phyloP scores from a whole-genome alignment of 257 asterid species.

The Capsicum pubescens region DNA sequence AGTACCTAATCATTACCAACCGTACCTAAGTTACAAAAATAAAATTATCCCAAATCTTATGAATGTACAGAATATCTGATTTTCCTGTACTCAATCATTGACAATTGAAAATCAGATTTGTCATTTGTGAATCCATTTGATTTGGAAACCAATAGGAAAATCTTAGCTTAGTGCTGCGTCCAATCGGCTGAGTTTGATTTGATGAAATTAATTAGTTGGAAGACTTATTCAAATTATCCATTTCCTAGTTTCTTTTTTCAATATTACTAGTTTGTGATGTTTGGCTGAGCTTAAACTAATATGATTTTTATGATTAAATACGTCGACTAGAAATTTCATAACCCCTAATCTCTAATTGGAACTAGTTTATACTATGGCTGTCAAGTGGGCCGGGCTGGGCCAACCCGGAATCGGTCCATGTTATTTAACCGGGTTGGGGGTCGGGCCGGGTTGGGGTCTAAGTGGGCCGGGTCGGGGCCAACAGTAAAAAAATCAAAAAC shows the following conservation, averaged over 20 bases:
- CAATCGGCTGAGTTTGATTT: background rate
- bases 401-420: too few species aligned
- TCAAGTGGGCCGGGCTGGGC: too few species aligned
- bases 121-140: background rate
- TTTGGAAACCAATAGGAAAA: background rate
- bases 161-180: constrained; percentile 15
- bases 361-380: too few species aligned
- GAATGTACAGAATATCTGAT: constrained; percentile 31
- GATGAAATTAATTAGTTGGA: background rate
- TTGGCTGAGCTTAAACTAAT: background rate
- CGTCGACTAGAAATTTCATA: too few species aligned
- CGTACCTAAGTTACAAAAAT: background rate
- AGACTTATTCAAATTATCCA: background rate
- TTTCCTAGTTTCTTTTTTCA: background rate
- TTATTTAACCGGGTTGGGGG: too few species aligned
- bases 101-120: constrained; percentile 5
- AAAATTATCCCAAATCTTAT: background rate
- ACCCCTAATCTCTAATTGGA: too few species aligned
- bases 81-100: constrained; percentile 26
- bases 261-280: background rate
- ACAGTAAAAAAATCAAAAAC: too few species aligned
- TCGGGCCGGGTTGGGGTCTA: too few species aligned
- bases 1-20: constrained; percentile 52
- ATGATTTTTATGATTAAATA: too few species aligned
- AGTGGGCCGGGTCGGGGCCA: too few species aligned